Evolutionary conservation across 805 yeast genomes (phyloP), one percentile per base, ranked within the genome.

Genomic region (Metschnikowia aberdeeniae): DNA sequence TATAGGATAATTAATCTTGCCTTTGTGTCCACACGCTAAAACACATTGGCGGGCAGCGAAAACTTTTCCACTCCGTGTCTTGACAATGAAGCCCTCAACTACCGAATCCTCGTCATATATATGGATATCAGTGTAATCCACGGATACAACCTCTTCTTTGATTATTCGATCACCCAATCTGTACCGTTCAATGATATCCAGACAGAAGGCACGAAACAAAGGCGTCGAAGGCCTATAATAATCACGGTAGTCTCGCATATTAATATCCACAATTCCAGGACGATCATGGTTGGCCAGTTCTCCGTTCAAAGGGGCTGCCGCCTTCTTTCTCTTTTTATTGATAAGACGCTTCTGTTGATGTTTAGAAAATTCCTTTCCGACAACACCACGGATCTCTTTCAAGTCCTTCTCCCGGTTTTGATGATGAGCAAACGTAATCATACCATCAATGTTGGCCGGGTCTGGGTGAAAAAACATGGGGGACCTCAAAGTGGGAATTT

Each of bases 401-500:
- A 73, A 52, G 37, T 71, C 74, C 9, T 51, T 47, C 42, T 70
- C 68, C 14, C 75, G 46, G 20, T 57, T 56, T 27, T 55, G 47
- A 10, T 46, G 42, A 44, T 64, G 61, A 1, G 78, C 73, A 56
- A 55, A 73, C 6, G 68, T 65, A n/a, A 66, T 64, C 61, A 73
- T 50, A 0, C 72, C 75, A 51, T 73, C 78, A 8, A 72, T 56
- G 50, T 70, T 70, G 3, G 58, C 63, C 0, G 77, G 76, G 45
- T 73, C 77, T 0, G 70, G 68, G 43, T 73, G 78, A 51, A 73
- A 73, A 45, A 73, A 72, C 77, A 73, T 73, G 3, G 78, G 77
- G 5, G 74, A 68, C 19, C 77, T 54, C 9, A 73, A 57, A 44
- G 56, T 61, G 1, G 76, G 76, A 27, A 73, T 73, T 40, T 64